Percentiles rank a stretch among this genome's conserved stretches.
Conservation (phyloP, 306 rosid species). For the Vicia faba region DNA sequence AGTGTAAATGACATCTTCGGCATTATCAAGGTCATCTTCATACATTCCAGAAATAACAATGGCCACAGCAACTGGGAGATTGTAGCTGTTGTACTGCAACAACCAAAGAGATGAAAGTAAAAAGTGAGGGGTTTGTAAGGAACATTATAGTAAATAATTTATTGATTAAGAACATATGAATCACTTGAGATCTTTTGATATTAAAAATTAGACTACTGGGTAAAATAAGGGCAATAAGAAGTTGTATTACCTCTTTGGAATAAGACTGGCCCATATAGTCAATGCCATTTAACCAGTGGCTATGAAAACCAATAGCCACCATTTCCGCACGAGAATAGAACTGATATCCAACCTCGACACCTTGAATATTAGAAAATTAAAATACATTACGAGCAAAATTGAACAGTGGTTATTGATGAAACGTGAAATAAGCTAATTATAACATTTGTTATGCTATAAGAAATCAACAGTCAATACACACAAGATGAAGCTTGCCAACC, state of each 20-base stretch:
- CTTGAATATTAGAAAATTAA: slow-evolving; percentile 50
- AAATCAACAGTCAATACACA: slow-evolving; percentile 5
- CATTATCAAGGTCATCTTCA: slow-evolving; percentile 94
- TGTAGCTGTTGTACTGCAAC: slow-evolving; percentile 52
- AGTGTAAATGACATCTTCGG: slow-evolving; percentile 88
- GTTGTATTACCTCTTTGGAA: slow-evolving; percentile 64
- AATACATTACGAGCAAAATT: slow-evolving; percentile 3
- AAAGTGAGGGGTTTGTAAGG: slow-evolving; percentile 1
- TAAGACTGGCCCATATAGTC: slow-evolving; percentile 75
- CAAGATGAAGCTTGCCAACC: slow-evolving; percentile 56
- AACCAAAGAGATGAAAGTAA: slow-evolving; percentile 24
- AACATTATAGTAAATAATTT: slow-evolving; percentile 6
- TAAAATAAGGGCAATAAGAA: slow-evolving; percentile 1
- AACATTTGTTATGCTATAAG: not conserved
- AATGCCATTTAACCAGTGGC: slow-evolving; percentile 96
- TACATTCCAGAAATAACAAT: slow-evolving; percentile 95
- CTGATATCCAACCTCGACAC: slow-evolving; percentile 86
- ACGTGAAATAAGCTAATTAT: not conserved
- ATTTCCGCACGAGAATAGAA: slow-evolving; percentile 98
- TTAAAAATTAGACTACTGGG: not conserved
- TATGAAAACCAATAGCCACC: slow-evolving; percentile 91
- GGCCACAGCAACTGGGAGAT: slow-evolving; percentile 79
- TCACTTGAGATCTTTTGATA: not conserved
- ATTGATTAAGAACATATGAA: not conserved
- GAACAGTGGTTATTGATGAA: not conserved